Evolutionary conservation across 352 stramenopile genomes (phyloP), one percentile per base, ranked within the genome.

Genomic region (Pythium rishiriense): DNA sequence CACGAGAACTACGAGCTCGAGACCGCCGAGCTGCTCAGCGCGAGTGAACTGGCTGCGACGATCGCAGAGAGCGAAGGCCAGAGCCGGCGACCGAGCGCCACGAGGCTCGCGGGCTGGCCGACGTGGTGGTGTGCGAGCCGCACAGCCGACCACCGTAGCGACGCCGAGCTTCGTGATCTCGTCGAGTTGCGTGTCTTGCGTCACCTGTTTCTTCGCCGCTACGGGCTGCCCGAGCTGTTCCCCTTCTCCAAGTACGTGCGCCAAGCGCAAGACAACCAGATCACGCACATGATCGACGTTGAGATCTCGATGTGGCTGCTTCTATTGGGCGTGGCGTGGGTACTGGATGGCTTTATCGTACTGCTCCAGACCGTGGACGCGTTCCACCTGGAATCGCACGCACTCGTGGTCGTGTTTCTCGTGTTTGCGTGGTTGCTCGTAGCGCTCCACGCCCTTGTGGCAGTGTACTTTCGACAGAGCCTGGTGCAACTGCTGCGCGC

Each of bases 181-280:
- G 35, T 58, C 12, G 42, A 58, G 39, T 31, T 66, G 25, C 63
- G 63, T 12, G 37, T 61, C 14, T 24, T 70, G 26, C 63, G 63
- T 2, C 56, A 70, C 33, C 54, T 64, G 19, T 72, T 72, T 43
- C 37, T 70, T 7, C 15, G 37, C 2, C 15, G 25, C 4, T 66
- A 70, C 26, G 51, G 46, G 14, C 50, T 70, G n/a, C 64, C 64
- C 0, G 56, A 70, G 25, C 55, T 70, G 6, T 70, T 70, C 25
- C 79, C 83, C 6, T 91, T 90, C 58, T 76, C 76, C 62, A 92
- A 92, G 68, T 92, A 92, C 59, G 53, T 92, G 4, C 73, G 75
- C 45, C 77, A 85, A 12, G 81, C 62, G 9, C 62, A 69, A 29
- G 62, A 69, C 54, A 69, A 69, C 35, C 54, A 69, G 29, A 63